Conservation (phyloP, 2,329 filamentous ascomycete species). For the Cercospora sp. region DNA sequence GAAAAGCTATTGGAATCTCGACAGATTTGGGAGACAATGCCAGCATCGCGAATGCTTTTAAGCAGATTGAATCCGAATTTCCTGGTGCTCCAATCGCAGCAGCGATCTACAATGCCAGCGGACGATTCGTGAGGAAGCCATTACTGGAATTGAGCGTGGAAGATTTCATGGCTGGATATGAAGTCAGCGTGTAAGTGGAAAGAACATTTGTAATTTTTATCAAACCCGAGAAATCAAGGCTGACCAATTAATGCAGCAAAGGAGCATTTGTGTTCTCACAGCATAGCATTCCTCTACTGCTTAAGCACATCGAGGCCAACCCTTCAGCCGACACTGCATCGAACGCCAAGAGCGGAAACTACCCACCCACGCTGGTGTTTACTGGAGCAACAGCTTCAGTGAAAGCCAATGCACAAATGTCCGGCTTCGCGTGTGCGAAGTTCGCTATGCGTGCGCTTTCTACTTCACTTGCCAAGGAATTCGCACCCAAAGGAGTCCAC, state of each 20-base stretch:
- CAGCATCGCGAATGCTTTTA: constrained; percentile 61
- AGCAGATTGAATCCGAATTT: constrained; percentile 61
- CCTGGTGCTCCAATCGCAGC: constrained; percentile 44
- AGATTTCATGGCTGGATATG: constrained; percentile 55
- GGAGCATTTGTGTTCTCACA: constrained; percentile 79
- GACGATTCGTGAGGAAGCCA: constrained; percentile 58
- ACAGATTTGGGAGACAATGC: constrained; percentile 61
- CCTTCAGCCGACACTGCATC: constrained; percentile 6
- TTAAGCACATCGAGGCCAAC: constrained; percentile 55
- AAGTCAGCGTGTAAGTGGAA: constrained; percentile 51
- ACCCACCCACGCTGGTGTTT: constrained; percentile 79
- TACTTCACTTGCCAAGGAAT: constrained; percentile 78
- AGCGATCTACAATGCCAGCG: constrained; percentile 70
- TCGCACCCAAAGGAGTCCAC: constrained; percentile 80
- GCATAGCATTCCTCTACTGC: constrained; percentile 66
- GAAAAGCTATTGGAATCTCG: constrained; percentile 68
- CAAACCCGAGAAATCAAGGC: neutral
- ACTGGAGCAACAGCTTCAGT: constrained; percentile 83
- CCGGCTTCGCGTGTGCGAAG: constrained; percentile 74
- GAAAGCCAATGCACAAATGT: constrained; percentile 68
- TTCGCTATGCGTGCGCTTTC: constrained; percentile 73
- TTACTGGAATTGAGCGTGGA: constrained; percentile 61
- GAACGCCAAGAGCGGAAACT: constrained; percentile 43
- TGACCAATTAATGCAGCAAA: constrained; percentile 43
- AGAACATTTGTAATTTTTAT: neutral